Evolutionary conservation across 2,329 filamentous ascomycete genomes (phyloP), one percentile per base, ranked within the genome.

Genomic region (Colletotrichum sp.): DNA sequence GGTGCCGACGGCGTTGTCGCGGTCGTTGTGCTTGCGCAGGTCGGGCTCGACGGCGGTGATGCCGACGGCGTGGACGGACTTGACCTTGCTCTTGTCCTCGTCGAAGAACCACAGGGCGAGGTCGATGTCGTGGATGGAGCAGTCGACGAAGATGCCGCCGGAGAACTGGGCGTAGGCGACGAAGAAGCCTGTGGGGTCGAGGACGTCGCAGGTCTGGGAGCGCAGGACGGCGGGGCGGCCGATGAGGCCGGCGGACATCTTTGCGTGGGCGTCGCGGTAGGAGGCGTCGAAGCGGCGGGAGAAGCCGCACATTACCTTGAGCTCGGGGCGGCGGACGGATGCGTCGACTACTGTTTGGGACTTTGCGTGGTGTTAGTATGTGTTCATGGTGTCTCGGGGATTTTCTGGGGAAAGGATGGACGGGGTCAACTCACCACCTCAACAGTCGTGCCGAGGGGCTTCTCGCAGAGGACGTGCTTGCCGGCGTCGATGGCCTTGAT

Each of bases 71-170:
- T 81, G 78, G 10, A 83, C 81, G 52, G 79, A 82, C 71, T 83
- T 83, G 52, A 83, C 80, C 10, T 80, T 78, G 1, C 77, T 79
- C 36, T 36, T 39, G 60, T 84, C 81, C 66, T 84, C 79, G 69
- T 79, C 81, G 34, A 84, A 82, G 78, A 82, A 84, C 83, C 83
- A 84, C 13, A 84, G 79, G 1, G 82, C 79, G 52, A 84, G 80
- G 70, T 75, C 76, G 36, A 94, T 94, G 79, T 94, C 93, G 85
- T 94, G 93, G 80, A 94, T 91, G 68, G 90, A 91, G 85, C 91
- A 93, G 85, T 94, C 93, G 73, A 94, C 93, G 79, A 94, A 94
- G 81, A 94, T 93, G 26, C 92, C 92, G 39, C 93, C 93, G 3
- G 87, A 90, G 84, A 90, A 92, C 79, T 92, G 86, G 15, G 93